Evolutionary conservation across 2,329 filamentous ascomycete genomes (phyloP).

Genomic region (Diatrype stigma): DNA sequence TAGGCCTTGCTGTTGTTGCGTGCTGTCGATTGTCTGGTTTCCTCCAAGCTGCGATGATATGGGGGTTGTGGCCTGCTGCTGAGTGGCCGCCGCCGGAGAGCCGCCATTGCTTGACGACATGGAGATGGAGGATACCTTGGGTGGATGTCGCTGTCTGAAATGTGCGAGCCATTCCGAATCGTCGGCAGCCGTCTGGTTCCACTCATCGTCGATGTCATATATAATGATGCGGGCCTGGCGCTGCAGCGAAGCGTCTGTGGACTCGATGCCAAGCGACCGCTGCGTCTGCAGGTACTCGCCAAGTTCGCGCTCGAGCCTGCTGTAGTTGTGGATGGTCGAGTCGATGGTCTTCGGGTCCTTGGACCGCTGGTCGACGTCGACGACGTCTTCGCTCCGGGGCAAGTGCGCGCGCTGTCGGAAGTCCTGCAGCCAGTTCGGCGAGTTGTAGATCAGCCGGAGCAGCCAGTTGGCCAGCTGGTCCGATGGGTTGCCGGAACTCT

Average conservation of each 20-base stretch:
- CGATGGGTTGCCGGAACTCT: slow-evolving; percentile 44
- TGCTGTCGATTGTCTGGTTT: background rate
- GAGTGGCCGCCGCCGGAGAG: slow-evolving; percentile 7
- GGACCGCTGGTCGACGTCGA: slow-evolving; percentile 43
- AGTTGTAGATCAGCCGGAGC: slow-evolving; percentile 45
- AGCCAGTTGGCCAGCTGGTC: slow-evolving; percentile 53
- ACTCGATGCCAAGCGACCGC: slow-evolving; percentile 40
- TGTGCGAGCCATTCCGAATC: slow-evolving; percentile 42
- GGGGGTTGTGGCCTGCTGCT: no score
- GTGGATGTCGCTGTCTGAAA: slow-evolving; percentile 46
- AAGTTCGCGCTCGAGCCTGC: slow-evolving; percentile 52
- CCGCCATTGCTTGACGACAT: slow-evolving; percentile 9
- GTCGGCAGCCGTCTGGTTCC: slow-evolving; percentile 61
- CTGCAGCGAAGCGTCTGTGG: slow-evolving; percentile 52
- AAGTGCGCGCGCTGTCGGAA: slow-evolving; percentile 56
- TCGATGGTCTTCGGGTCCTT: slow-evolving; percentile 53
- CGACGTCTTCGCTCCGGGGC: slow-evolving; percentile 53
- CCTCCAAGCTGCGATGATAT: background rate
- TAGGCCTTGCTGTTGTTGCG: no score
- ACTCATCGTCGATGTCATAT: slow-evolving; percentile 58
- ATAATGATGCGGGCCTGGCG: slow-evolving; percentile 56
- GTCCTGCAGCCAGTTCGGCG: slow-evolving; percentile 49
- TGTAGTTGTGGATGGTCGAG: slow-evolving; percentile 56
- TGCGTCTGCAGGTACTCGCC: slow-evolving; percentile 47
- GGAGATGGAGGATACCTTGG: slow-evolving; percentile 18